Evolutionary conservation across 2,329 filamentous ascomycete species (phyloP), one percentile per base, ranked within the genome.

Genomic region (Trichoderma aggressivum): DNA sequence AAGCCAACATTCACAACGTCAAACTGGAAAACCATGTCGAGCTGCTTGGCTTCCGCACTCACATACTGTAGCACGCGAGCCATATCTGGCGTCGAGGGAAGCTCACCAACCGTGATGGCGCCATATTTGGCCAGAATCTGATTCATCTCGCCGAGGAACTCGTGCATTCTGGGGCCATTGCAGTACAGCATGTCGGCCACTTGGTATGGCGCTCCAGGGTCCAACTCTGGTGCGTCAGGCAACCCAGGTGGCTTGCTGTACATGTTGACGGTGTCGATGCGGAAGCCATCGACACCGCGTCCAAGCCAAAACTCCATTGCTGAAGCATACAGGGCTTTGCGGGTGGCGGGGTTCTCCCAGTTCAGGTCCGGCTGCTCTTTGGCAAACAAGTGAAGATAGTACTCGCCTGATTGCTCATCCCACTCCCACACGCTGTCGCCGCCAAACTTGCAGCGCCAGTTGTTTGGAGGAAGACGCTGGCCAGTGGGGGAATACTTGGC

Each of bases 341-440:
- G 87, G 0, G 91, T 88, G 11, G 87, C 88, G 0, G 85, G 84
- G 71, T 91, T 92, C 77, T 94, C 91, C 92, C 92, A 96, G 81
- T 96, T 96, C n/a, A 96, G 84, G 75, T 96, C 93, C 0, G 93
- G 93, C 78, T 95, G 93, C 74, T 92, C 89, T 6, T 86, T 87
- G 7, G 90, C 89, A 79, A 93, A 97, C 12, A 96, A 85, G 73
- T 92, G 89, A 0, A 94, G 87, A 76, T 93, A 94, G 79, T 93
- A 94, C 80, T 94, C 91, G 61, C 86, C 84, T 0, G 91, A 93
- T n/a, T 81, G 78, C 74, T 92, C 89, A 75, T 94, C 92, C 83
- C 88, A 94, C 72, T 89, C 83, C 92, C 91, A 93, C 0, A 86
- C 88, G 67, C 86, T 87, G 18, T 86, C 86, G 36, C 85, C 86